Percentiles rank a stretch among this genome's conserved stretches.
Conservation (phyloP, 257 asterid genomes). For the Ligustrum vulgare region DNA sequence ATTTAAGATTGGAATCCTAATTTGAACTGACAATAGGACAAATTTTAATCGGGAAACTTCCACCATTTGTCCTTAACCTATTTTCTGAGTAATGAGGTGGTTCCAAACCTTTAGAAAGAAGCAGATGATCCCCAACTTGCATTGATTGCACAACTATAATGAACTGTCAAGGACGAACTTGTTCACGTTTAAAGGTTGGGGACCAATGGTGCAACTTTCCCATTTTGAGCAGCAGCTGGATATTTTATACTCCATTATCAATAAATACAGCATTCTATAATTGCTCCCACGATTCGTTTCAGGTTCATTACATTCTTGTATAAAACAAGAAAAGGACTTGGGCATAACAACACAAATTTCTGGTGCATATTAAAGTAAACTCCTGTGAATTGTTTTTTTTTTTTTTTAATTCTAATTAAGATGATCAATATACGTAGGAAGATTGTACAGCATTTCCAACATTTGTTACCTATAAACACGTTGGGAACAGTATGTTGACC, state of each 20-base stretch:
- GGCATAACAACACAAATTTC: neutral
- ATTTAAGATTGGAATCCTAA: neutral
- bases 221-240: neutral
- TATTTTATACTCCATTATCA: neutral
- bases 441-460: slow-evolving; percentile 1
- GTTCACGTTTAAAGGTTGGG: neutral
- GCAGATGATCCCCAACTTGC: neutral
- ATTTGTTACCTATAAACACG: slow-evolving; percentile 79
- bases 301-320: neutral
- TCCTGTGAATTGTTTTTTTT: neutral
- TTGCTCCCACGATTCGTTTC: neutral
- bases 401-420: neutral
- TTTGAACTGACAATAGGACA: neutral
- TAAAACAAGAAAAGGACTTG: neutral
- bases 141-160: neutral
- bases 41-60: neutral
- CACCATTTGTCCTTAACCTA: neutral
- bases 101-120: neutral
- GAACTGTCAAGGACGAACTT: neutral
- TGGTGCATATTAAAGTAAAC: neutral
- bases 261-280: neutral
- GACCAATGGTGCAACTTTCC: neutral
- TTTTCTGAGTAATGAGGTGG: neutral
- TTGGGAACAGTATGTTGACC: slow-evolving; percentile 96
- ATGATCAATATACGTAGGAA: neutral